These are phyloP conservation scores for Capsella rubella DNA, from an alignment of 441 rosid species.

Conservation along the genomic window DNA sequence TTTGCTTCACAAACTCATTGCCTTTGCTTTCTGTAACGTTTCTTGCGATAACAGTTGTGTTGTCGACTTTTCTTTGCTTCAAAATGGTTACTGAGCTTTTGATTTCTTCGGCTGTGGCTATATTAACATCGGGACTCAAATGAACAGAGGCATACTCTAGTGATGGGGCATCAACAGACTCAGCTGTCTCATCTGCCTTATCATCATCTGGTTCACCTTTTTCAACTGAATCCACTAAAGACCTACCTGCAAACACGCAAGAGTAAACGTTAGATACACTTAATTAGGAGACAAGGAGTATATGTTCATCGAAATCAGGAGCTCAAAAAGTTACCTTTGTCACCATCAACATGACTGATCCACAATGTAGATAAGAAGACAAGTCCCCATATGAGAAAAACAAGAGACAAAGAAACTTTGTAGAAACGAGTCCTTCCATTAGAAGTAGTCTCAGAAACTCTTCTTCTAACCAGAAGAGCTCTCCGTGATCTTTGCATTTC, in stretches of 20 bases:
- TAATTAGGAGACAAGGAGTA: background rate
- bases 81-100: background rate
- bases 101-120: background rate
- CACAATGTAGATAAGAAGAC: conserved; percentile 66
- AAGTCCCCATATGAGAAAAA: conserved; percentile 76
- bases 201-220: conserved; percentile 27
- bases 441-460: conserved; percentile 58
- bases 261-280: background rate
- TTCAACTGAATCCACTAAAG: background rate
- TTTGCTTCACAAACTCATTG: conserved; percentile 41
- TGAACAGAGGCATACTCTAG: conserved; percentile 41
- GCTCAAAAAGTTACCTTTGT: conserved; percentile 53
- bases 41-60: conserved; percentile 6
- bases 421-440: conserved; percentile 56
- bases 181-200: conserved; percentile 41
- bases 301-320: background rate
- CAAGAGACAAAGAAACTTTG: conserved; percentile 78
- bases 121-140: conserved; percentile 10
- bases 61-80: conserved; percentile 39
- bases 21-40: conserved; percentile 45
- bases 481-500: conserved; percentile 91
- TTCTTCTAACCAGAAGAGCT: conserved; percentile 83
- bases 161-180: conserved; percentile 44
- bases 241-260: conserved; percentile 33
- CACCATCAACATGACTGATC: conserved; percentile 71